These are phyloP conservation scores for Tripterygium wilfordii DNA, from an alignment of 177 flowering plant species.

Conservation along the genomic window DNA sequence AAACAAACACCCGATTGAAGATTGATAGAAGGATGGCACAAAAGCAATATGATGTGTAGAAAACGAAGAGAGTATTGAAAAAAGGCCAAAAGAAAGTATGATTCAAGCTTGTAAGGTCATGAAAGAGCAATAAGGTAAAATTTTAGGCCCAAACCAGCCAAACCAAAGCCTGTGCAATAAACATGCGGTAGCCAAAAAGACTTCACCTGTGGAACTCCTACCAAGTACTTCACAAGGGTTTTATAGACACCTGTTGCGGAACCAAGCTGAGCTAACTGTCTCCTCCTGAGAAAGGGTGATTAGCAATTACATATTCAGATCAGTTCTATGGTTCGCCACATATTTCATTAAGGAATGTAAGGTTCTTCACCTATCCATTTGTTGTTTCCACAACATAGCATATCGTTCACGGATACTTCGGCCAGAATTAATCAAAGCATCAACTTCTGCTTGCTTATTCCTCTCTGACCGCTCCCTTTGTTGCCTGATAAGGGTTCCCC, in stretches of 20 bases:
- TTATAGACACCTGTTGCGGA: constrained; percentile 94
- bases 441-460: constrained; percentile 84
- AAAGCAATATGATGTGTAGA: no score
- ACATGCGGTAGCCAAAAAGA: background rate
- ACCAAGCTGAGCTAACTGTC: constrained; percentile 90
- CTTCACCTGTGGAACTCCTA: constrained; percentile 93
- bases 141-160: background rate
- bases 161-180: background rate
- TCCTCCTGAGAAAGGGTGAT: constrained; percentile 52
- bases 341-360: constrained; percentile 3
- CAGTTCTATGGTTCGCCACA: constrained; percentile 4
- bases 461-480: constrained; percentile 96
- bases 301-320: constrained; percentile 6
- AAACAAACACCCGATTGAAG: no score
- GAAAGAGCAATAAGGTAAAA: no score
- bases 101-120: no score
- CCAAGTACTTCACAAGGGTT: constrained; percentile 93
- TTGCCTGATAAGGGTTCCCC: constrained; percentile 84
- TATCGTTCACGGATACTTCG: constrained; percentile 83
- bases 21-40: no score
- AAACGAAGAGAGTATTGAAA: no score
- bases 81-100: no score
- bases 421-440: constrained; percentile 74
- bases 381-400: constrained; percentile 91
- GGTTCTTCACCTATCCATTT: constrained; percentile 78